These are phyloP conservation scores for Bipolaris sorokiniana DNA, from an alignment of 2,329 filamentous ascomycete species.

Conservation along the genomic window DNA sequence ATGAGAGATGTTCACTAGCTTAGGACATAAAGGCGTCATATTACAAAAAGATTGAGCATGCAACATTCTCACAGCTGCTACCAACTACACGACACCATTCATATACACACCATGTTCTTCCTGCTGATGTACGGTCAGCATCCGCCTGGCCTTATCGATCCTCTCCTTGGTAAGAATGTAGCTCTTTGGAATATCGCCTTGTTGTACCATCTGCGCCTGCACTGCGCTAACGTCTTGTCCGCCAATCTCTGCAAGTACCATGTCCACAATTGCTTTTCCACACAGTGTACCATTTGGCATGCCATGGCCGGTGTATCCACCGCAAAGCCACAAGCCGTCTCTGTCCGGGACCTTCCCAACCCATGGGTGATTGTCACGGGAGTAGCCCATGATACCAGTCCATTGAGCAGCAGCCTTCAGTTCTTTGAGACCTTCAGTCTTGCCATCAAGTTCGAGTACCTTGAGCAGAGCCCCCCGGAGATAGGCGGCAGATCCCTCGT, in stretches of 20 bases:
- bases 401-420: constrained; percentile 62
- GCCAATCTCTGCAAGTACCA: constrained; percentile 57
- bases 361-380: constrained; percentile 70
- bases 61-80: background rate
- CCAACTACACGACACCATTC: constrained; percentile 32
- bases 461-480: constrained; percentile 56
- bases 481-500: constrained; percentile 62
- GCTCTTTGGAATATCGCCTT: constrained; percentile 44
- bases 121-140: constrained; percentile 45
- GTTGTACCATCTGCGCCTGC: constrained; percentile 42
- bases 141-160: constrained; percentile 36
- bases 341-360: constrained; percentile 69
- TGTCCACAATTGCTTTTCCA: constrained; percentile 66
- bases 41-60: background rate
- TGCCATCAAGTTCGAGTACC: constrained; percentile 44
- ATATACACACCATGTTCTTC: constrained; percentile 37
- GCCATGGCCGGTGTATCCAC: constrained; percentile 74
- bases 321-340: constrained; percentile 66
- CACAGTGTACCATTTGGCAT: constrained; percentile 76
- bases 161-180: constrained; percentile 49
- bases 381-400: constrained; percentile 81
- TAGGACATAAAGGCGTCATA: background rate
- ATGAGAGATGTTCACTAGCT: background rate
- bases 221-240: constrained; percentile 41
- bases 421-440: constrained; percentile 50